Conservation (phyloP, 2,329 filamentous ascomycete genomes). For the Aspergillus cejpii region DNA sequence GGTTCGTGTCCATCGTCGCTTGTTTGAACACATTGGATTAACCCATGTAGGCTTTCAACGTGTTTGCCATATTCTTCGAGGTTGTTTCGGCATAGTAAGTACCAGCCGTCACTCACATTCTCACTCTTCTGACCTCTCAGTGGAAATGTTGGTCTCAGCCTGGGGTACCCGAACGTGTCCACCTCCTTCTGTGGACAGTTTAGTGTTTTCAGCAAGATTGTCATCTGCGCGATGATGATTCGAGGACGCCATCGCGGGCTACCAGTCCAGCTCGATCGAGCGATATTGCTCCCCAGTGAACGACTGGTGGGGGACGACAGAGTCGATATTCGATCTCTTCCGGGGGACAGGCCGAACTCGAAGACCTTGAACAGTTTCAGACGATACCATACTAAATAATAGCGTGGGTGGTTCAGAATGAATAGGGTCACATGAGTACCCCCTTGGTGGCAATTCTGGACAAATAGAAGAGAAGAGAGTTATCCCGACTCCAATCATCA, state of each 20-base stretch:
- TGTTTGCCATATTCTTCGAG: slow-evolving; percentile 50
- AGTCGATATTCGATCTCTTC: neutral
- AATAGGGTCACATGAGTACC: no score
- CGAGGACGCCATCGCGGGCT: slow-evolving; percentile 51
- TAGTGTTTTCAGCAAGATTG: slow-evolving; percentile 47
- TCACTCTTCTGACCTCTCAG: slow-evolving; percentile 14
- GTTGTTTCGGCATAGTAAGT: slow-evolving; percentile 38
- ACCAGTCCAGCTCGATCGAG: slow-evolving; percentile 50
- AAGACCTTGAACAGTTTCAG: neutral
- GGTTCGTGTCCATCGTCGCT: slow-evolving; percentile 13
- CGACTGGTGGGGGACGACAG: slow-evolving; percentile 14
- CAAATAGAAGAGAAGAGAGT: no score
- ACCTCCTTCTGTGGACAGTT: slow-evolving; percentile 41
- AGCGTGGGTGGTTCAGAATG: neutral
- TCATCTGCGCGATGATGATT: slow-evolving; percentile 52
- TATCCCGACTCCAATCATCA: no score
- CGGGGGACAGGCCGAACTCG: neutral
- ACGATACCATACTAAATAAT: slow-evolving; percentile 8
- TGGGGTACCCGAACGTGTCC: slow-evolving; percentile 26
- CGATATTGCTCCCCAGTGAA: slow-evolving; percentile 30
- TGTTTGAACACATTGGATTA: neutral
- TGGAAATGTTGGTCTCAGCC: slow-evolving; percentile 31
- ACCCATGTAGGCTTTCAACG: slow-evolving; percentile 38
- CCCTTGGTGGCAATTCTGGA: no score
- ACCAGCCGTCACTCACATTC: neutral